Evolutionary conservation across 1,139 yeast species (phyloP).

Genomic region (Nakaseomyces nivariensis): DNA sequence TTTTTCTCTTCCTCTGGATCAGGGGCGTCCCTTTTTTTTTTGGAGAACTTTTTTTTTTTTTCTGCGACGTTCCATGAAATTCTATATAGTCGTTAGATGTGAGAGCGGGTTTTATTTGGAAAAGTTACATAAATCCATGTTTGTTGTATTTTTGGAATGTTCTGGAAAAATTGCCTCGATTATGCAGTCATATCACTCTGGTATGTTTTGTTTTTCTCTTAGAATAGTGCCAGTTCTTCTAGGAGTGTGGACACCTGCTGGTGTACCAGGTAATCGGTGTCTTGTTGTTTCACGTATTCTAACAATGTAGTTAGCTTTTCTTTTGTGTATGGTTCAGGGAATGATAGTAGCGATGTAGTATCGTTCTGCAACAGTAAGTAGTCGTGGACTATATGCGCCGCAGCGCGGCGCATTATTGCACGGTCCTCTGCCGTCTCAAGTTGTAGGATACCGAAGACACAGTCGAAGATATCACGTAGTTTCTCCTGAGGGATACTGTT

Average conservation of each 20-base stretch:
- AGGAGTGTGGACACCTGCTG: slow-evolving; percentile 35
- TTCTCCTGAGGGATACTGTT: slow-evolving; percentile 40
- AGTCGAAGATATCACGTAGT: slow-evolving; percentile 55
- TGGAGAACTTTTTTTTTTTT: background rate
- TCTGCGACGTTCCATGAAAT: background rate
- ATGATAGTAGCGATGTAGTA: slow-evolving; percentile 22
- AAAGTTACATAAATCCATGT: too few relatives aligned
- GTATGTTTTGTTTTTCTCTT: background rate
- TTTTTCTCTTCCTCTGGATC: background rate
- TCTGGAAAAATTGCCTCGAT: too few relatives aligned
- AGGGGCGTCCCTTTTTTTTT: background rate
- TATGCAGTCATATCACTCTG: too few relatives aligned
- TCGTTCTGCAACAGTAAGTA: slow-evolving; percentile 36
- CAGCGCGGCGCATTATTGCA: slow-evolving; percentile 57
- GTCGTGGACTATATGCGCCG: slow-evolving; percentile 61
- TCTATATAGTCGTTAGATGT: background rate
- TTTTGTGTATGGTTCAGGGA: slow-evolving; percentile 40
- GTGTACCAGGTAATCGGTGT: slow-evolving; percentile 47
- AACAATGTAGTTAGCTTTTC: slow-evolving; percentile 35
- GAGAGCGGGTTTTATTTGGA: background rate
- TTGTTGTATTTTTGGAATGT: too few relatives aligned
- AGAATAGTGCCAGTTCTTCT: slow-evolving; percentile 2
- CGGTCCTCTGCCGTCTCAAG: slow-evolving; percentile 36
- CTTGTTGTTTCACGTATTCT: slow-evolving; percentile 39
- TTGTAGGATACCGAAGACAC: slow-evolving; percentile 64